These are phyloP conservation scores for Delitschia confertaspora DNA, from an alignment of 495 filamentous ascomycete genomes.

Conservation along the genomic window DNA sequence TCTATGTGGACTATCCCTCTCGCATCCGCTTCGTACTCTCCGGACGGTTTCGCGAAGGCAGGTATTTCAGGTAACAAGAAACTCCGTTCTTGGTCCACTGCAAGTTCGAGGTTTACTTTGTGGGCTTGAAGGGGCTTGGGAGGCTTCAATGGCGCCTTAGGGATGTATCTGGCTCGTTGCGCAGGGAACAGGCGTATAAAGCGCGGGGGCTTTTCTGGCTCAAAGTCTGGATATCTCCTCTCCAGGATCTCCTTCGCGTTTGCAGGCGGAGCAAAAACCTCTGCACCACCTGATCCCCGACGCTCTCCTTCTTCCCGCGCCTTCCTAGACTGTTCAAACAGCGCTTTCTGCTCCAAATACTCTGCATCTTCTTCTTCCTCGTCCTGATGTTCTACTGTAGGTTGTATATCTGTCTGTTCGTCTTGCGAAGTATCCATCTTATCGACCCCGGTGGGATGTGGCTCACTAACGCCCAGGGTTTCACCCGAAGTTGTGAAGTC, in stretches of 20 bases:
- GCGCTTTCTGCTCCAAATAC: constrained; percentile 17
- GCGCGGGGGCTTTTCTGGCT: constrained; percentile 51
- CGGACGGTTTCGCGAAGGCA: constrained; percentile 44
- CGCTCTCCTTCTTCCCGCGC: constrained; percentile 1
- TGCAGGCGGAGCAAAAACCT: constrained; percentile 50
- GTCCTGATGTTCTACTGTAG: too few species aligned
- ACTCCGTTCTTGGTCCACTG: constrained; percentile 65
- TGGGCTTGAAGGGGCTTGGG: constrained; percentile 76
- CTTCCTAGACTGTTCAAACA: constrained; percentile 23
- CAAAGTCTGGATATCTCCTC: constrained; percentile 60
- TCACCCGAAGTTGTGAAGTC: background rate
- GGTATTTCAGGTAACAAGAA: constrained; percentile 56
- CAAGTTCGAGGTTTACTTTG: constrained; percentile 78
- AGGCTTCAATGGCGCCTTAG: constrained; percentile 59
- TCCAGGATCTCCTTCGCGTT: constrained; percentile 59
- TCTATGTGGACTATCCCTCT: constrained; percentile 49
- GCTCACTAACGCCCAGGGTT: background rate
- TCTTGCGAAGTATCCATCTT: background rate
- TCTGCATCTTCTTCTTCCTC: constrained; percentile 32
- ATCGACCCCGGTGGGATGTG: background rate
- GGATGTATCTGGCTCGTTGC: constrained; percentile 60
- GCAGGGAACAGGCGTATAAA: constrained; percentile 68
- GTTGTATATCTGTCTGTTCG: too few species aligned
- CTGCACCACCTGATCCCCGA: constrained; percentile 33
- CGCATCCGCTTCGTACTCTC: constrained; percentile 44